phyloP scores from a whole-genome alignment of 306 rosid genomes.

The Potentilla sterilis region DNA sequence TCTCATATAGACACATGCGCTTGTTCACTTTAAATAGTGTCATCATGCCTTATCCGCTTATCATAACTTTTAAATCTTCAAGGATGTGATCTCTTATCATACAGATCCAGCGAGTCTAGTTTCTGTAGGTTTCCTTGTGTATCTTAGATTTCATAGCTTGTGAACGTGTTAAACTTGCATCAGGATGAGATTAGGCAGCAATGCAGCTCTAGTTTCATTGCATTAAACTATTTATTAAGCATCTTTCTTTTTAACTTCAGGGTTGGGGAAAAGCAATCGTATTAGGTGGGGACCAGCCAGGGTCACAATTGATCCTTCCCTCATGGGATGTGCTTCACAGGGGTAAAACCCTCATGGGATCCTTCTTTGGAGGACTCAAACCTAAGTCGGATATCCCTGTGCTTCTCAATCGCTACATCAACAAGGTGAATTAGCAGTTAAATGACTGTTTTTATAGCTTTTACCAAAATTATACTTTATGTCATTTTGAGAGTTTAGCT shows the following conservation, averaged over 20 bases:
- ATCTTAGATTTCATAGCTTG: background rate
- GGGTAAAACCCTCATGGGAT: constrained; percentile 64
- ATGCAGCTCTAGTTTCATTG: background rate
- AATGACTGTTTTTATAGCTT: background rate
- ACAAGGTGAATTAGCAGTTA: constrained; percentile 52
- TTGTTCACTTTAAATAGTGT: background rate
- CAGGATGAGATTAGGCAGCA: background rate
- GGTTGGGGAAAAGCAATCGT: constrained; percentile 94
- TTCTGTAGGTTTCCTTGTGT: background rate
- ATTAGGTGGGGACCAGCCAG: constrained; percentile 72
- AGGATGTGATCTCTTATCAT: background rate
- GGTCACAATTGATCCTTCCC: constrained; percentile 42
- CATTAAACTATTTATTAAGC: background rate
- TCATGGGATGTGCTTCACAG: constrained; percentile 44
- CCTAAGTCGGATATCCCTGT: constrained; percentile 69
- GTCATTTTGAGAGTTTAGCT: background rate
- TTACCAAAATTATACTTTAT: background rate
- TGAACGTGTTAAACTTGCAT: background rate
- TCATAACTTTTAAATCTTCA: background rate
- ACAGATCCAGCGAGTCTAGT: background rate
- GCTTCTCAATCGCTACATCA: constrained; percentile 63
- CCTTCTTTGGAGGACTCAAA: constrained; percentile 78
- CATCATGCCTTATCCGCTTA: background rate
- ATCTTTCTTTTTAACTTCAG: constrained; percentile 27
- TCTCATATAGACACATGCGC: background rate